These are phyloP conservation scores for Mortierella sp. DNA, from an alignment of 371 early-diverging fungal genomes.

Conservation along the genomic window DNA sequence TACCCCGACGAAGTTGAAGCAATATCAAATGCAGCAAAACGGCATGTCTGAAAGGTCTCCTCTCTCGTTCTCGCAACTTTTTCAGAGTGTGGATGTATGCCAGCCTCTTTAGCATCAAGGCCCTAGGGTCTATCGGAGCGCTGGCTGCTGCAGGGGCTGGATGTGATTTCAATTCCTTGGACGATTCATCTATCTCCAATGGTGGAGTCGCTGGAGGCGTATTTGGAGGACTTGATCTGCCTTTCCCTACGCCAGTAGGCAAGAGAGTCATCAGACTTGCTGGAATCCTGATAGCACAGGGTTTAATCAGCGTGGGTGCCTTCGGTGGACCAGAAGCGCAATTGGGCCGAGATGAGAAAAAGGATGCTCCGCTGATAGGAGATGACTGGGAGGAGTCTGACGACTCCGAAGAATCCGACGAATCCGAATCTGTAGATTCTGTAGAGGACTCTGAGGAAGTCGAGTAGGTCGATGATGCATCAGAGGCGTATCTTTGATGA, in stretches of 20 bases:
- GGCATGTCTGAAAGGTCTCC: constrained; percentile 36
- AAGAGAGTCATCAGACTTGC: constrained; percentile 34
- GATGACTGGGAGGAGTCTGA: constrained; percentile 24
- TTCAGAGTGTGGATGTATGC: constrained; percentile 38
- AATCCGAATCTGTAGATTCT: constrained; percentile 8
- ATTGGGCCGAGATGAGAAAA: constrained; percentile 25
- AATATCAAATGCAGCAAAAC: constrained; percentile 34
- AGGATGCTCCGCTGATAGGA: constrained; percentile 29
- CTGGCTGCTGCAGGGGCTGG: neutral
- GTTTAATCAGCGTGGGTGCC: constrained; percentile 9
- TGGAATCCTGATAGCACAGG: constrained; percentile 35
- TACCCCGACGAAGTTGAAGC: constrained; percentile 28
- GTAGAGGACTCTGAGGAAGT: constrained; percentile 13
- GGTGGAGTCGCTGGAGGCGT: constrained; percentile 36
- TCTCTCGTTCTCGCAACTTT: constrained; percentile 43
- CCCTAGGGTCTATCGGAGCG: constrained; percentile 20
- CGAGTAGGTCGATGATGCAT: constrained; percentile 1
- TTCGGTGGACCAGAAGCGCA: neutral
- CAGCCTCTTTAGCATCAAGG: constrained; percentile 29
- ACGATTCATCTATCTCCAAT: neutral
- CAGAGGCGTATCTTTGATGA: neutral
- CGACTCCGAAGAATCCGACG: constrained; percentile 19
- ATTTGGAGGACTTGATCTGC: neutral
- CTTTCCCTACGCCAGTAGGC: constrained; percentile 15
- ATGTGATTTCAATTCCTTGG: neutral